Evolutionary conservation across 176 grass and related monocot genomes (phyloP).

Genomic region (Aegilops bicornis): DNA sequence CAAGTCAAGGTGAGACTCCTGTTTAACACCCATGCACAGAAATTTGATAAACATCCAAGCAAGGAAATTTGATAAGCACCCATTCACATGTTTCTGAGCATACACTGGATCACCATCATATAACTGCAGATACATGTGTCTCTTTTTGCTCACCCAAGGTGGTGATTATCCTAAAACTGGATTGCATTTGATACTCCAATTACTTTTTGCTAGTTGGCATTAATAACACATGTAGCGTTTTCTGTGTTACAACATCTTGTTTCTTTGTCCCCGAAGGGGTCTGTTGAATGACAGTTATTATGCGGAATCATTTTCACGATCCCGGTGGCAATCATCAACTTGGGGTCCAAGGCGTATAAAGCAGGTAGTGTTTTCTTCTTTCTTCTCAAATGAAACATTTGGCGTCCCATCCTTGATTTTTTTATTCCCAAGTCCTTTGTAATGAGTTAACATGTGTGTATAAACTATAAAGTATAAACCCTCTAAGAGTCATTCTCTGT

Average conservation of each 20-base stretch:
- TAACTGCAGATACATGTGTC: not conserved
- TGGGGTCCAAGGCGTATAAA: slow-evolving; percentile 93
- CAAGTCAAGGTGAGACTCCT: slow-evolving; percentile 54
- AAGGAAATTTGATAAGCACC: no score
- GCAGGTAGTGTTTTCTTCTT: slow-evolving; percentile 25
- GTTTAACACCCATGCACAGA: not conserved
- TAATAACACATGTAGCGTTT: not conserved
- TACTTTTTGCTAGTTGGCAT: not conserved
- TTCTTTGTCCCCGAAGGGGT: slow-evolving; percentile 49
- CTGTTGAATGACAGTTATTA: slow-evolving; percentile 86
- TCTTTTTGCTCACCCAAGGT: not conserved
- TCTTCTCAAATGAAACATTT: not conserved
- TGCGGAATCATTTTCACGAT: slow-evolving; percentile 82
- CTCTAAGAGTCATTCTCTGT: not conserved
- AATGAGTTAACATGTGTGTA: not conserved
- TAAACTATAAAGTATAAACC: no score
- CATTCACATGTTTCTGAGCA: no score
- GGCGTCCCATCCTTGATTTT: not conserved
- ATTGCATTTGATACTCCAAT: not conserved
- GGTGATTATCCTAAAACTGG: not conserved
- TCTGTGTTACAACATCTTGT: not conserved
- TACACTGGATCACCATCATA: not conserved
- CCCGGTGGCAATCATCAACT: slow-evolving; percentile 70
- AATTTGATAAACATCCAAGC: no score
- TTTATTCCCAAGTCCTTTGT: not conserved